These are phyloP conservation scores for Blastocystis sp. DNA, from an alignment of 352 stramenopile species.

Conservation along the genomic window DNA sequence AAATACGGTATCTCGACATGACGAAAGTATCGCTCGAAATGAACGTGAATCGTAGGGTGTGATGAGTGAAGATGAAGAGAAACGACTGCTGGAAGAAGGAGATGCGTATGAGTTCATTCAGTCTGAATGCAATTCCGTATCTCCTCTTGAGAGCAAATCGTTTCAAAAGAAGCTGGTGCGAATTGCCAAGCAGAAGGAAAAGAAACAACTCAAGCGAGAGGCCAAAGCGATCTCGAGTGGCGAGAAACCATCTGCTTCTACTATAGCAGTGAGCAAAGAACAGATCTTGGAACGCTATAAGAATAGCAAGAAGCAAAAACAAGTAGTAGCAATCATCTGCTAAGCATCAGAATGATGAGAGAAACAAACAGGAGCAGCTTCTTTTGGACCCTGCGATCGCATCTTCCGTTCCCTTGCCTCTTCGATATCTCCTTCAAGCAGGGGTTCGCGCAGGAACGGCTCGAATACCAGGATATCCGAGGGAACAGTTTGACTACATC, in stretches of 20 bases:
- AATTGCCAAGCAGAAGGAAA: conserved; percentile 4
- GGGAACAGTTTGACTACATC: conserved; percentile 85
- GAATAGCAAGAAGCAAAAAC: neutral
- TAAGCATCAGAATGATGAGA: neutral
- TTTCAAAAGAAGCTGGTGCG: conserved; percentile 23
- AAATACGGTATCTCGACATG: conserved; percentile 47
- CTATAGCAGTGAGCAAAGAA: neutral
- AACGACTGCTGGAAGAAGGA: neutral
- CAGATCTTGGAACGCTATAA: neutral
- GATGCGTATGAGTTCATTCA: neutral
- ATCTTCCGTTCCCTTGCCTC: neutral
- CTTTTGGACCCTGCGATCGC: neutral
- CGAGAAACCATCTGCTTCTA: neutral
- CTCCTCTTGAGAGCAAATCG: neutral
- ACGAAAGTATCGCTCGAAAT: neutral
- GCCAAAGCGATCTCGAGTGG: neutral
- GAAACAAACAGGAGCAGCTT: neutral
- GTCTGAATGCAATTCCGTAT: neutral
- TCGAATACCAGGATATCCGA: conserved; percentile 46
- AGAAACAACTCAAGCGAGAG: neutral
- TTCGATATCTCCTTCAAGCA: neutral
- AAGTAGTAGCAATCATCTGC: neutral
- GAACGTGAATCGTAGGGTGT: neutral
- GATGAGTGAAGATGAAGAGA: neutral
- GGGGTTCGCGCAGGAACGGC: neutral